These are phyloP conservation scores for Saturnispora silvae DNA, from an alignment of 805 yeast species.

Conservation along the genomic window DNA sequence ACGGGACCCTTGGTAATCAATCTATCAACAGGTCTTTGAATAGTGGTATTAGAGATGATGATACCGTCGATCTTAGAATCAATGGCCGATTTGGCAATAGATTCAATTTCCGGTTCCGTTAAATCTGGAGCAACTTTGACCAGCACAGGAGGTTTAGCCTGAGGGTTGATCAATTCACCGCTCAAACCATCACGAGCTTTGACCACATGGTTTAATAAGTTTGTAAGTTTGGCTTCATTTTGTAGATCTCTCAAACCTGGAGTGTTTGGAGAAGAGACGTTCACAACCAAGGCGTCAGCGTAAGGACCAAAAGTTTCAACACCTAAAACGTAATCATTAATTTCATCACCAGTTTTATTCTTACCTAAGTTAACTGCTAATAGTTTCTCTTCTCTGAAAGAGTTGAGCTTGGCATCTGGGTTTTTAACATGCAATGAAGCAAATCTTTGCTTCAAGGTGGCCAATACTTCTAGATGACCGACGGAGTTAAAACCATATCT, in stretches of 20 bases:
- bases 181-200: constrained; percentile 49
- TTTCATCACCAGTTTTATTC: constrained; percentile 85
- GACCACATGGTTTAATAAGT: constrained; percentile 57
- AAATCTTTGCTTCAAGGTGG: constrained; percentile 56
- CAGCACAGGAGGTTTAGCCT: constrained; percentile 59
- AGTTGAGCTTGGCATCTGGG: constrained; percentile 18
- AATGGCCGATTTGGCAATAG: constrained; percentile 75
- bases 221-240: constrained; percentile 59
- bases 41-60: constrained; percentile 84
- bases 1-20: constrained; percentile 42
- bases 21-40: constrained; percentile 56
- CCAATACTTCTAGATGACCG: constrained; percentile 70
- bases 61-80: constrained; percentile 79
- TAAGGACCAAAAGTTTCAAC: constrained; percentile 69
- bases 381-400: constrained; percentile 54
- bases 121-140: constrained; percentile 95
- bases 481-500: constrained; percentile 90
- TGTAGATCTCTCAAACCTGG: constrained; percentile 90
- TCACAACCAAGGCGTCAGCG: constrained; percentile 84
- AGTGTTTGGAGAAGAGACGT: constrained; percentile 92
- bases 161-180: constrained; percentile 29
- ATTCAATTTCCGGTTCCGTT: constrained; percentile 64
- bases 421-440: constrained; percentile 27
- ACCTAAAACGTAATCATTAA: constrained; percentile 76
- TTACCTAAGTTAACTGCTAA: constrained; percentile 85